Base-by-base conservation (phyloP, 768 basidiomycete species). In the Rubroboletus satanas region DNA sequence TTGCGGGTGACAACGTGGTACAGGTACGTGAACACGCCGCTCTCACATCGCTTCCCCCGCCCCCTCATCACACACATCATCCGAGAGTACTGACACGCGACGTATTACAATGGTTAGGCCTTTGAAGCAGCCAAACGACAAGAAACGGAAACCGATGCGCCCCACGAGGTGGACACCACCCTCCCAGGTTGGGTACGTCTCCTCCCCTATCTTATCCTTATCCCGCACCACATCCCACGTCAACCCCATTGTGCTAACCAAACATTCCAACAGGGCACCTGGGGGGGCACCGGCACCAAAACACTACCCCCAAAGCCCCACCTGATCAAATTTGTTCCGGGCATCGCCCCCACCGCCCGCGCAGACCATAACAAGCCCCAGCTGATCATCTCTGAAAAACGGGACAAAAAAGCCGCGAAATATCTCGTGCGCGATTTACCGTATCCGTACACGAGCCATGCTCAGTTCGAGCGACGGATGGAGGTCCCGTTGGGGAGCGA, bases 1-100 rank as follows among this genome's bases (percentile, higher is more conserved):
- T 99, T 74, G 96, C 95, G 2, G 95, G 93, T 3, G 97, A 99
- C 70, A 92, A 98, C 60, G 96, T 98, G 32, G 85, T 97, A 7
- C 85, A 89, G 73, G 93, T 93, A 63, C 33, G 84, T 7, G 43
- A 66, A 29, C 3, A 8, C 7, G 10, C n/a, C 17, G 0, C 21
- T 7, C n/a, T 32, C 32, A 7, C 23, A 1, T 14, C 18, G 8
- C 18, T 6, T 2, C 6, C 10, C 12, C 4, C 4, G n/a, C n/a
- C n/a, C n/a, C n/a, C n/a, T n/a, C n/a, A n/a, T n/a, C 42, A 5
- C 8, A 26, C 14, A 23, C 3, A 5, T 12, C n/a, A n/a, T n/a
- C n/a, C n/a, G n/a, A n/a, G n/a, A n/a, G 11, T 4, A 35, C 43
- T 41, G n/a, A 45, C 46, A 28, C 48, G 46, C 15, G 0, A 28